Conservation (phyloP, 2,329 filamentous ascomycete genomes). For the Mariannaea elegans region DNA sequence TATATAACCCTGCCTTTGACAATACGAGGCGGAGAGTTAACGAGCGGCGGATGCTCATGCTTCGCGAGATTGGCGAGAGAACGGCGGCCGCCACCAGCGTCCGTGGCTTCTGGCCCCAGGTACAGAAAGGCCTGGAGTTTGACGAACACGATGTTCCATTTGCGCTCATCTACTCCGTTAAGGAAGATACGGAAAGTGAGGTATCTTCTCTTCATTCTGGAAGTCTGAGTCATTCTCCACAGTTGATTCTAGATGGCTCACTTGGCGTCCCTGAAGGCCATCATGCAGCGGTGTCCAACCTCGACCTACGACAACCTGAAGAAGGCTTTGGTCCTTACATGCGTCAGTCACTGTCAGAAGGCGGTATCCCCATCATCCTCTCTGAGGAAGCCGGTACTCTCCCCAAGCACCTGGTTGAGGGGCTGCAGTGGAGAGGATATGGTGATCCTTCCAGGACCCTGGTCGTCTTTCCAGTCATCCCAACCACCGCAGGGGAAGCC, state of each 20-base stretch:
- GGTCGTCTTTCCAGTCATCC: conserved; percentile 81
- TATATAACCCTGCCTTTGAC: conserved; percentile 85
- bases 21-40: conserved; percentile 82
- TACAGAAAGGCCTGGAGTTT: conserved; percentile 73
- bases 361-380: conserved; percentile 72
- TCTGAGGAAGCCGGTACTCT: conserved; percentile 73
- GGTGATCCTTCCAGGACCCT: conserved; percentile 75
- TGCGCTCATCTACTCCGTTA: conserved; percentile 78
- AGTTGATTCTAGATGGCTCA: conserved; percentile 75
- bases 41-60: conserved; percentile 80
- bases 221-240: conserved; percentile 67
- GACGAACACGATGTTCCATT: conserved; percentile 83
- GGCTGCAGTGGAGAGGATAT: conserved; percentile 75
- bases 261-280: conserved; percentile 75
- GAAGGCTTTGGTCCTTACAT: conserved; percentile 82
- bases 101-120: conserved; percentile 76
- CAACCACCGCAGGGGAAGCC: conserved; percentile 74
- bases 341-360: conserved; percentile 75
- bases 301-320: conserved; percentile 75
- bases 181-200: conserved; percentile 76
- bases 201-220: conserved; percentile 76
- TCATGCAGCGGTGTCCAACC: conserved; percentile 62
- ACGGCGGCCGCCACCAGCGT: conserved; percentile 78
- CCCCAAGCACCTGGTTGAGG: conserved; percentile 70
- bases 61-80: conserved; percentile 80